Percentiles rank a stretch among this genome's conserved stretches.
Conservation (phyloP, 1,284 basidiomycete genomes). For the Flammula alnicola region DNA sequence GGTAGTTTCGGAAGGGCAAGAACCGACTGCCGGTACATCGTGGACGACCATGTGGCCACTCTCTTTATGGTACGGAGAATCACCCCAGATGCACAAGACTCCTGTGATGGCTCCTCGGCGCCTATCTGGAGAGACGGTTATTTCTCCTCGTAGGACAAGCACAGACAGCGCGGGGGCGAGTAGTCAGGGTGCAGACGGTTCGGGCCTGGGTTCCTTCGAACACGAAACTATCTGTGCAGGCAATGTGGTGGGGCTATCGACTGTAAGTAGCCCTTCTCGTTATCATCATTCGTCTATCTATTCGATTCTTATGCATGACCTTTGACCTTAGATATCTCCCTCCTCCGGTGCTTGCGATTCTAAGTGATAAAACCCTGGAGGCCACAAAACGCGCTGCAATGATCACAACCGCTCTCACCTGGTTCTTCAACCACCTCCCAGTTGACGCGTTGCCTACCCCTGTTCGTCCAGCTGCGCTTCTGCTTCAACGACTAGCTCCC, state of each 20-base stretch:
- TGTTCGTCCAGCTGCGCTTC: conserved; percentile 56
- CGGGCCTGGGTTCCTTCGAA: conserved; percentile 67
- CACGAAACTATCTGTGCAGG: conserved; percentile 71
- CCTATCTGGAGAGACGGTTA: conserved; percentile 18
- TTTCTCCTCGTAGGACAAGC: conserved; percentile 16
- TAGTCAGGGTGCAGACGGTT: conserved; percentile 21
- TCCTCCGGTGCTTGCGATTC: conserved; percentile 65
- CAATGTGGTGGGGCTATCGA: conserved; percentile 83
- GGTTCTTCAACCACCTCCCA: conserved; percentile 72
- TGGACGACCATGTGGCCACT: conserved; percentile 38
- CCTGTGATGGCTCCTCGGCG: neutral
- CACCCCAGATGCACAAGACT: neutral
- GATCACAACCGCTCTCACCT: conserved; percentile 71
- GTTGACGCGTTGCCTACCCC: conserved; percentile 58
- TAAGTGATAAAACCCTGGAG: conserved; percentile 66
- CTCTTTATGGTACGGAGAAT: conserved; percentile 23
- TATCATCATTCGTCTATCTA: neutral
- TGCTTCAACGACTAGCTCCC: conserved; percentile 71
- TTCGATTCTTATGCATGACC: no score
- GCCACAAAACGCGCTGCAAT: conserved; percentile 72
- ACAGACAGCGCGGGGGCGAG: conserved; percentile 17
- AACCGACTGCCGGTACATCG: conserved; percentile 19
- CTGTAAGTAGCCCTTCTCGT: conserved; percentile 52
- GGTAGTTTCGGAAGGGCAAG: conserved; percentile 10
- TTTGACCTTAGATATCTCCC: conserved; percentile 60